A percentile compares a stretch with the other conserved stretches of the same genome.
Conservation (phyloP, 1,284 basidiomycete genomes). For the Dichomitus squalens region DNA sequence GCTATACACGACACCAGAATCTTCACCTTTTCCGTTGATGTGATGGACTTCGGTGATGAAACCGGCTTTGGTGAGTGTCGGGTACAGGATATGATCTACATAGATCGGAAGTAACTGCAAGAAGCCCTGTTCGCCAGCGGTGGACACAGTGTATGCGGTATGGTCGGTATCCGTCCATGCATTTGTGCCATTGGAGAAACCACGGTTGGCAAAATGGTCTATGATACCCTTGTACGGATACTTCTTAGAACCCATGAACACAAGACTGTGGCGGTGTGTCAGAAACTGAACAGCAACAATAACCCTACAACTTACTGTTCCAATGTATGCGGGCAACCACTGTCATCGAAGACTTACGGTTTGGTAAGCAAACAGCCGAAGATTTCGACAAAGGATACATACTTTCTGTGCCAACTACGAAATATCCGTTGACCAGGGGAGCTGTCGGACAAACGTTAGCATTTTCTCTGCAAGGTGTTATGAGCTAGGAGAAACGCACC, state of each 20-base stretch:
- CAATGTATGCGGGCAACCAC: slow-evolving; percentile 91
- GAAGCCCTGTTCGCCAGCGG: slow-evolving; percentile 96
- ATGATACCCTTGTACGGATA: slow-evolving; percentile 98
- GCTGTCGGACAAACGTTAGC: slow-evolving; percentile 45
- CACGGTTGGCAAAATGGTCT: slow-evolving; percentile 95
- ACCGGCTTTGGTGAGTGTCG: slow-evolving; percentile 89
- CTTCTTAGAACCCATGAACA: slow-evolving; percentile 93
- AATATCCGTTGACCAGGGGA: slow-evolving; percentile 91
- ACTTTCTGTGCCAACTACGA: slow-evolving; percentile 93
- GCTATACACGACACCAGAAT: slow-evolving; percentile 96
- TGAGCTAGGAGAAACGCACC: slow-evolving; percentile 45
- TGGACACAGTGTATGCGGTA: slow-evolving; percentile 97
- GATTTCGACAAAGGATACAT: slow-evolving; percentile 29
- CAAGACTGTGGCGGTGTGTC: slow-evolving; percentile 51
- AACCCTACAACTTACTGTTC: slow-evolving; percentile 69
- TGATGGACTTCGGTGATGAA: slow-evolving; percentile 97
- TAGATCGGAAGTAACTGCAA: slow-evolving; percentile 94
- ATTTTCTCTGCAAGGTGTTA: background rate
- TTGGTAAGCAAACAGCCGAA: background rate
- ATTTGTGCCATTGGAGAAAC: slow-evolving; percentile 92
- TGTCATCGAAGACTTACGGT: slow-evolving; percentile 83
- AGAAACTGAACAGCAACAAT: background rate
- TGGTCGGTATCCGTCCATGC: slow-evolving; percentile 87
- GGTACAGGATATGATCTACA: slow-evolving; percentile 96
- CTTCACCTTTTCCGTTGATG: slow-evolving; percentile 87